These are phyloP conservation scores for Kodamaea sp. DNA, from an alignment of 1,139 yeast genomes.

Conservation along the genomic window DNA sequence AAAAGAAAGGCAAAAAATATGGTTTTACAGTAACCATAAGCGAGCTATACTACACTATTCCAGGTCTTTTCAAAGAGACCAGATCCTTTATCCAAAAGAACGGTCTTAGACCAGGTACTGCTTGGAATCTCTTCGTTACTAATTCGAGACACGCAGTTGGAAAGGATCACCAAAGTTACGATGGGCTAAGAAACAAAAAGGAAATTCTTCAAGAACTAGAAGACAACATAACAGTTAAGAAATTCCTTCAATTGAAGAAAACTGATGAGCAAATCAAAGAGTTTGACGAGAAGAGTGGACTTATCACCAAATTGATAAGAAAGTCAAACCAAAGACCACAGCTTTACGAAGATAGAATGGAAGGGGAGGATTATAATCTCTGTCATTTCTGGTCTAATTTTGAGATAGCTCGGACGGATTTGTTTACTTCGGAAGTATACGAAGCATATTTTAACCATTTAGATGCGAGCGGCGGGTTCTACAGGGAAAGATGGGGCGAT, in stretches of 20 bases:
- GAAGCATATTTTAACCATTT: slow-evolving; percentile 63
- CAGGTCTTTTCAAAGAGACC: slow-evolving; percentile 75
- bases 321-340: slow-evolving; percentile 30
- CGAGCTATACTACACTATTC: slow-evolving; percentile 78
- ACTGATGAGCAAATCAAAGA: slow-evolving; percentile 16
- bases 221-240: slow-evolving; percentile 26
- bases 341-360: slow-evolving; percentile 53
- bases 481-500: slow-evolving; percentile 92
- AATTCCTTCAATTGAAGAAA: slow-evolving; percentile 21
- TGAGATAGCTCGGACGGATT: slow-evolving; percentile 79
- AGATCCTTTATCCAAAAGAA: slow-evolving; percentile 53
- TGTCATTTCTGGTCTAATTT: slow-evolving; percentile 96
- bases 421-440: slow-evolving; percentile 67
- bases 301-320: slow-evolving; percentile 23
- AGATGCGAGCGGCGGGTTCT: slow-evolving; percentile 78
- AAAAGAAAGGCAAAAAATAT: slow-evolving; percentile 63
- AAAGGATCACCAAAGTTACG: slow-evolving; percentile 21
- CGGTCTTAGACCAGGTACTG: slow-evolving; percentile 50
- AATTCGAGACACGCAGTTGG: slow-evolving; percentile 31
- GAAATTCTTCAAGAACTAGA: slow-evolving; percentile 32
- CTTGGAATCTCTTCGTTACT: slow-evolving; percentile 58
- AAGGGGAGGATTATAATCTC: slow-evolving; percentile 69
- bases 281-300: slow-evolving; percentile 11
- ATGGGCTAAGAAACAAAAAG: slow-evolving; percentile 16
- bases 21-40: slow-evolving; percentile 79